A percentile compares a stretch with the other conserved stretches of the same genome.
Conservation (phyloP, 345 rosid species). For the Populus euphratica region DNA sequence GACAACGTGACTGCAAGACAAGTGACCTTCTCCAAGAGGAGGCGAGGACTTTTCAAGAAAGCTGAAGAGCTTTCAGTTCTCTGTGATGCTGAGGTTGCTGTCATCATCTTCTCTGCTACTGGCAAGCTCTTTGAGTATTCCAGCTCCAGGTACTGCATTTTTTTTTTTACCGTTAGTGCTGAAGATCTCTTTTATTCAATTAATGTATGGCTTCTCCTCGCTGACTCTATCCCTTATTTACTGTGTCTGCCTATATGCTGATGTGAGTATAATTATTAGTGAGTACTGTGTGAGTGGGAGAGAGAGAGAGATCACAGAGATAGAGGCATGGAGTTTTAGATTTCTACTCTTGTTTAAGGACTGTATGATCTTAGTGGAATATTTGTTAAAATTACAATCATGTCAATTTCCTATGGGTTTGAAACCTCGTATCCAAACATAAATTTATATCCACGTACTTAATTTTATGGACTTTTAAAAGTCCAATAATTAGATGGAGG, state of each 20-base stretch:
- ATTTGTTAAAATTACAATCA: neutral
- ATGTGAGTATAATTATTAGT: neutral
- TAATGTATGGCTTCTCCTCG: neutral
- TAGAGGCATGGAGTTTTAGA: no score
- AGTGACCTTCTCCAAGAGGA: constrained; percentile 57
- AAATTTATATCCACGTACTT: neutral
- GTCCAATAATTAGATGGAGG: neutral
- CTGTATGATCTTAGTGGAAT: neutral
- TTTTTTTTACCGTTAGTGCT: neutral
- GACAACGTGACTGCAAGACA: constrained; percentile 53
- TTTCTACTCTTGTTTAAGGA: neutral
- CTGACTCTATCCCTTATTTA: neutral
- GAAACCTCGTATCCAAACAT: neutral
- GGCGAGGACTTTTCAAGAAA: constrained; percentile 53
- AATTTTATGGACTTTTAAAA: neutral
- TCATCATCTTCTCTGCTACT: constrained; percentile 50
- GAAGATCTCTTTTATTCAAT: neutral
- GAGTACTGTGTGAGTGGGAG: neutral
- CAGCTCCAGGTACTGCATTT: constrained; percentile 40
- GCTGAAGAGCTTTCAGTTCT: constrained; percentile 56
- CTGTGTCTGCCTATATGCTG: neutral
- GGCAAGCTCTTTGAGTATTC: constrained; percentile 50
- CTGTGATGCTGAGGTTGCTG: constrained; percentile 53
- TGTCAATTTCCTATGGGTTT: neutral
- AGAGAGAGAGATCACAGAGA: neutral